Conservation (phyloP, 2,329 filamentous ascomycete species). For the Fusarium armeniacum region DNA sequence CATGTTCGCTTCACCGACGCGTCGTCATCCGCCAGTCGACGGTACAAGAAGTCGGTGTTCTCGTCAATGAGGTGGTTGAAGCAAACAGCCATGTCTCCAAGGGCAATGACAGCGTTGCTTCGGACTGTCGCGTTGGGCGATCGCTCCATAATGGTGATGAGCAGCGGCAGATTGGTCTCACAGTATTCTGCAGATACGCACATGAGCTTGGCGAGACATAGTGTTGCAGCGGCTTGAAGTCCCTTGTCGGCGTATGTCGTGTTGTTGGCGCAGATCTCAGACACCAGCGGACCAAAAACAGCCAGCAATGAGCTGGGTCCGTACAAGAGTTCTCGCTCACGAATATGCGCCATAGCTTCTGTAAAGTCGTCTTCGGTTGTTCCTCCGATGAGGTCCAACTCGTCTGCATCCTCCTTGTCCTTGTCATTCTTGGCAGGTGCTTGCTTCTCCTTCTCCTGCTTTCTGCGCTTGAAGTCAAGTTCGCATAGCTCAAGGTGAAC, state of each 20-base stretch:
- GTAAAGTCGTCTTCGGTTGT: slow-evolving; percentile 96
- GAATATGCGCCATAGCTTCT: slow-evolving; percentile 85
- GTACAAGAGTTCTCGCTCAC: slow-evolving; percentile 86
- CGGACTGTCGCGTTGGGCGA: slow-evolving; percentile 92
- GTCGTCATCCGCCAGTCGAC: slow-evolving; percentile 89
- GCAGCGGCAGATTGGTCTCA: slow-evolving; percentile 88
- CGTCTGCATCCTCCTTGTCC: slow-evolving; percentile 79
- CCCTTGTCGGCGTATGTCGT: slow-evolving; percentile 91
- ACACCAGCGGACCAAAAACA: slow-evolving; percentile 90
- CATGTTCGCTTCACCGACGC: slow-evolving; percentile 95
- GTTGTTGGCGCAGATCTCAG: slow-evolving; percentile 95
- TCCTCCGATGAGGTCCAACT: slow-evolving; percentile 95
- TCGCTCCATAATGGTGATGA: slow-evolving; percentile 98
- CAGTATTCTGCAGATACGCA: slow-evolving; percentile 98
- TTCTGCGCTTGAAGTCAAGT: slow-evolving; percentile 96
- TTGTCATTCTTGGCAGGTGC: slow-evolving; percentile 63
- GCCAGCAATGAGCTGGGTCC: slow-evolving; percentile 87
- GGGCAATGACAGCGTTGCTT: slow-evolving; percentile 95
- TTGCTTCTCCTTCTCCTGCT: slow-evolving; percentile 87
- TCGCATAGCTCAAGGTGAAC: slow-evolving; percentile 98
- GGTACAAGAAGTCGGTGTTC: slow-evolving; percentile 98
- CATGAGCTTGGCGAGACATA: slow-evolving; percentile 98
- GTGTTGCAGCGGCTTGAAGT: slow-evolving; percentile 90
- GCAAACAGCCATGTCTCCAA: slow-evolving; percentile 99
- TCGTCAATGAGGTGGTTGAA: slow-evolving; percentile 99